Conservation (phyloP, 148 eudicot genomes). For the Spergularia bocconei region DNA sequence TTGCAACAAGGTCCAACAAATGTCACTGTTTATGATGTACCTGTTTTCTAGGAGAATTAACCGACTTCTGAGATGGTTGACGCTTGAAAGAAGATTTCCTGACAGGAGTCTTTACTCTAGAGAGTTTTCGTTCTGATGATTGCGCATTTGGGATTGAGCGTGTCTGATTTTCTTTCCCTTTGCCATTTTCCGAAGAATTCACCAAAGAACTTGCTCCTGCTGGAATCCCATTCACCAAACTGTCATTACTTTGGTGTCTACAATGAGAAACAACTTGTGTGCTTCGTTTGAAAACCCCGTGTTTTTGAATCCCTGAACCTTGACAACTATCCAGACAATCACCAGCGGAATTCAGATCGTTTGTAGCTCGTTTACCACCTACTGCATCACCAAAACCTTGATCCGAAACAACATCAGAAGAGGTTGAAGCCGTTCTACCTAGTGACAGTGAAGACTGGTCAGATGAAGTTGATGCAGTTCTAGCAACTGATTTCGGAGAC, state of each 20-base stretch:
- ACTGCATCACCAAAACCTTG: constrained; percentile 20
- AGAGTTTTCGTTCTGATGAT: constrained; percentile 30
- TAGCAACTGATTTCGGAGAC: constrained; percentile 34
- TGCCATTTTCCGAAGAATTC: constrained; percentile 21
- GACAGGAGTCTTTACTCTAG: constrained; percentile 26
- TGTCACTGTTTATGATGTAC: constrained; percentile 22
- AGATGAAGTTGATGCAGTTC: constrained; percentile 39
- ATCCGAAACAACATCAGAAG: constrained; percentile 33
- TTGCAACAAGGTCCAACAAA: neutral
- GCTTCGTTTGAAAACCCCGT: neutral
- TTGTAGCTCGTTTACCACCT: neutral
- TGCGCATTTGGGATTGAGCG: constrained; percentile 29
- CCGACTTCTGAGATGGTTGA: constrained; percentile 34
- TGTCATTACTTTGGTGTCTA: constrained; percentile 19
- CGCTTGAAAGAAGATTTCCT: constrained; percentile 44
- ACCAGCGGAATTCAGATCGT: constrained; percentile 12
- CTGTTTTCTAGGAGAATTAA: constrained; percentile 38
- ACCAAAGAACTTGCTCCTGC: constrained; percentile 10
- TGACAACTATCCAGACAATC: constrained; percentile 17
- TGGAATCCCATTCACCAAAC: constrained; percentile 23
- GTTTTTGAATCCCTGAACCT: constrained; percentile 4
- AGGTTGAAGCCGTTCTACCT: constrained; percentile 41
- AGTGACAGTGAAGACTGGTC: constrained; percentile 36
- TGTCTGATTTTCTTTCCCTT: constrained; percentile 37
- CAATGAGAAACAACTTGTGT: neutral